Base-by-base conservation (phyloP, 768 basidiomycete genomes). In the Cyathus striatus region DNA sequence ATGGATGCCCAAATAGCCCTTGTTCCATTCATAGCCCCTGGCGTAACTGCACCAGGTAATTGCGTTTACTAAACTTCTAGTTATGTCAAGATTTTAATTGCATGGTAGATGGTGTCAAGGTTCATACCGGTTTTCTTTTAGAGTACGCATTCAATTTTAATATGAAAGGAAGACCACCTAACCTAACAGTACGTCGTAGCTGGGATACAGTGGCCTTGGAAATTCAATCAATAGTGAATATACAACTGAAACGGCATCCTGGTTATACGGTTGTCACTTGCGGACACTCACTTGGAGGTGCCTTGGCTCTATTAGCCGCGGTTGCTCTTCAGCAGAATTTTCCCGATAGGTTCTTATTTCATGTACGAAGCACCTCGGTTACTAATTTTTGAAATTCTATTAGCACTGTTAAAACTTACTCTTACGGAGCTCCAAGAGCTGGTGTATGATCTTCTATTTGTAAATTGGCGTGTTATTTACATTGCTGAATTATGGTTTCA, bases 251-350 rank as follows among this genome's bases (percentile, higher is more conserved):
- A 9, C 44, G 45, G 3, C 59, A 75, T 43, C 58, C 64, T 2
- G 64, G 54, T 1, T 69, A 68, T 48, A 51, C 63, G 1, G 56
- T 79, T 23, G 67, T 73, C 6, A 70, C 70, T 0, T 63, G 65
- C 4, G 79, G 79, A 0, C 79, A 81, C 50, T 79, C 78, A 1
- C 56, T 79, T 7, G 79, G 79, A 7, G 79, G 76, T 5, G 61
- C 76, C 1, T 54, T 81, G 4, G 68, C 79, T 1, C 62, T 72
- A 2, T 56, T 79, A 1, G 73, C 69, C 1, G 73, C 73, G 2
- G 58, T 78, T 12, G 58, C 69, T 3, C 43, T 78, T 16, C 64
- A 66, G 41, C 60, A 66, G 37, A 66, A 69, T 34, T 72, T 75
- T 48, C 60, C 63, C 1, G 60, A 60, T 17, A 55, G 35, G 62